These are phyloP conservation scores for Scleroderma citrinum DNA, from an alignment of 768 basidiomycete genomes.

Conservation along the genomic window DNA sequence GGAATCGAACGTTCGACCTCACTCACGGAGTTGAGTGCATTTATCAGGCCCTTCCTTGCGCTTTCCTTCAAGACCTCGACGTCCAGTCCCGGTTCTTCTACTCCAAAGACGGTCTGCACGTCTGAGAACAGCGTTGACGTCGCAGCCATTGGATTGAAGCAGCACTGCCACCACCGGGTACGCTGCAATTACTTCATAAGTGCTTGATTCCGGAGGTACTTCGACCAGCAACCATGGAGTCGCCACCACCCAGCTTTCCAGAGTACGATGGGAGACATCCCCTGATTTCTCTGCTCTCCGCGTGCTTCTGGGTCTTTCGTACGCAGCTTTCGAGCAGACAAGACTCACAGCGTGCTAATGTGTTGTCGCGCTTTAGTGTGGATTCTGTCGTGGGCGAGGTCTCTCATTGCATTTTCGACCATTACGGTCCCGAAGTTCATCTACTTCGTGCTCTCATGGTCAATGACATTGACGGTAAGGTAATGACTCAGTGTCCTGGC, in stretches of 20 bases:
- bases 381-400: slow-evolving; percentile 72
- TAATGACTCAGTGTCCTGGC: background rate
- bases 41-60: slow-evolving; percentile 74
- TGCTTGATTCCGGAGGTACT: slow-evolving; percentile 2
- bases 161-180: slow-evolving; percentile 33
- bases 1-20: slow-evolving; percentile 11
- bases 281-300: slow-evolving; percentile 68
- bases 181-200: slow-evolving; percentile 7
- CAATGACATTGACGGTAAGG: slow-evolving; percentile 80
- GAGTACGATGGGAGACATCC: slow-evolving; percentile 51
- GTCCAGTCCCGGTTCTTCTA: slow-evolving; percentile 42
- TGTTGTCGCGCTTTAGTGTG: slow-evolving; percentile 47
- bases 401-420: slow-evolving; percentile 71
- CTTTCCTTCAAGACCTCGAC: slow-evolving; percentile 68
- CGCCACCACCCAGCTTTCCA: slow-evolving; percentile 6
- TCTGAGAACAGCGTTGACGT: slow-evolving; percentile 29
- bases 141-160: slow-evolving; percentile 20
- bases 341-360: slow-evolving; percentile 7
- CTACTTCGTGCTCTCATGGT: slow-evolving; percentile 76
- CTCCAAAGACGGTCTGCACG: slow-evolving; percentile 28
- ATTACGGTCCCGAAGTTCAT: slow-evolving; percentile 78
- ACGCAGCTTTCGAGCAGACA: slow-evolving; percentile 28
- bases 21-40: slow-evolving; percentile 85
- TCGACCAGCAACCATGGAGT: slow-evolving; percentile 19
- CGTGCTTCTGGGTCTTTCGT: slow-evolving; percentile 83